A percentile compares a stretch with the other conserved stretches of the same genome.
phyloP scores from a whole-genome alignment of 2,329 filamentous ascomycete genomes.

The Colletotrichum sp. region DNA sequence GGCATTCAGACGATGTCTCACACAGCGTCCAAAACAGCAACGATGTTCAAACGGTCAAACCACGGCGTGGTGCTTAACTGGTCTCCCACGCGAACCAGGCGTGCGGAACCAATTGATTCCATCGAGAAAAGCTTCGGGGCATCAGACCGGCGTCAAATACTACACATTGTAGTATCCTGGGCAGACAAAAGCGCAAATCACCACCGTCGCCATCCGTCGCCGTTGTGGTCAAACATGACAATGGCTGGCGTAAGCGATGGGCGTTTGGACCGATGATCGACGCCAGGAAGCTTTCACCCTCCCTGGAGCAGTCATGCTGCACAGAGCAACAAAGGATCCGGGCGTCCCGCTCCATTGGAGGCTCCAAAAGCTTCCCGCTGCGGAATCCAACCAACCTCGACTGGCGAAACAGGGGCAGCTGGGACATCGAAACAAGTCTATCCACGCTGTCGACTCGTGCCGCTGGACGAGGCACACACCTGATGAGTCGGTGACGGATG shows the following conservation, averaged over 20 bases:
- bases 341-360: neutral
- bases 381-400: neutral
- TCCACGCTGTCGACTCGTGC: neutral
- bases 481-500: neutral
- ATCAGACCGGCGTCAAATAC: neutral
- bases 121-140: neutral
- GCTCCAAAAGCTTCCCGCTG: neutral
- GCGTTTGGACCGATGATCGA: constrained; percentile 9
- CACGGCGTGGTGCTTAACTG: constrained; percentile 1
- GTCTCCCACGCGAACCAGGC: constrained; percentile 2
- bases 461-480: neutral
- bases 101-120: neutral
- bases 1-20: constrained; percentile 15
- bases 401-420: neutral
- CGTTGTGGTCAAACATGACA: neutral
- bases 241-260: neutral
- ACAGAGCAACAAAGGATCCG: constrained; percentile 10
- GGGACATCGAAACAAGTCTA: neutral
- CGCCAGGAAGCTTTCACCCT: constrained; percentile 1
- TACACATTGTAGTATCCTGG: neutral
- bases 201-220: neutral
- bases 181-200: neutral
- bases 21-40: constrained; percentile 3
- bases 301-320: neutral
- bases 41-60: neutral